Evolutionary conservation across 2,329 filamentous ascomycete genomes (phyloP), one percentile per base, ranked within the genome.

Genomic region (Chlorencoelia australis): DNA sequence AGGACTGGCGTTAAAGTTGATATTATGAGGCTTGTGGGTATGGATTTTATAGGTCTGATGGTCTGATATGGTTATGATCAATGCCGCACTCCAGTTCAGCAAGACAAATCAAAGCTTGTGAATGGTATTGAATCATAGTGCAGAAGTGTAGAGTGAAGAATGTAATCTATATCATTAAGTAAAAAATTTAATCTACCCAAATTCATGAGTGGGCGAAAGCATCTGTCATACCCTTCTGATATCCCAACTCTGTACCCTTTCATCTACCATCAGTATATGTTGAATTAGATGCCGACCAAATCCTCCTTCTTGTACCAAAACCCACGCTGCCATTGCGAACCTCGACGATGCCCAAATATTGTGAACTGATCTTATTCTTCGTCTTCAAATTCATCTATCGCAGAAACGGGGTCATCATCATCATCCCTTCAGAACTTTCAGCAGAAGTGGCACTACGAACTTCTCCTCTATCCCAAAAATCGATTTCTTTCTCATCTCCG

Each of bases 271-370:
- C 31, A 29, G 18, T 11, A 19, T 20, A 16, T 20, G 25, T 25
- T 34, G 25, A 7, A 39, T 22, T 22, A 15, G 30, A 35, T 15
- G 33, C 35, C 30, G 22, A 30, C 20, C 25, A 29, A 30, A 39
- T 39, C 30, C 35, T 31, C 18, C 14, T 32, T 27, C 30, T 13
- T 11, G 21, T 21, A 18, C 15, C 25, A 27, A 14, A 21, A 25
- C 18, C 35, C n/a, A n/a, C n/a, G n/a, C 27, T 35, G 24, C 25
- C 9, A 20, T 13, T 21, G 14, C 27, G 9, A 10, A 19, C 27
- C 36, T 54, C 41, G 71, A 44, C 64, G 59, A 55, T 73, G 69
- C 8, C 69, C 69, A 48, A 70, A 66, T 39, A 72, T 60, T 40
- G 66, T 64, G 47, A 70, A 68, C 20, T 55, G 49, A 50, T 71